These are phyloP conservation scores for Neopestalotiopsis clavispora DNA, from an alignment of 2,329 filamentous ascomycete species.

Conservation along the genomic window DNA sequence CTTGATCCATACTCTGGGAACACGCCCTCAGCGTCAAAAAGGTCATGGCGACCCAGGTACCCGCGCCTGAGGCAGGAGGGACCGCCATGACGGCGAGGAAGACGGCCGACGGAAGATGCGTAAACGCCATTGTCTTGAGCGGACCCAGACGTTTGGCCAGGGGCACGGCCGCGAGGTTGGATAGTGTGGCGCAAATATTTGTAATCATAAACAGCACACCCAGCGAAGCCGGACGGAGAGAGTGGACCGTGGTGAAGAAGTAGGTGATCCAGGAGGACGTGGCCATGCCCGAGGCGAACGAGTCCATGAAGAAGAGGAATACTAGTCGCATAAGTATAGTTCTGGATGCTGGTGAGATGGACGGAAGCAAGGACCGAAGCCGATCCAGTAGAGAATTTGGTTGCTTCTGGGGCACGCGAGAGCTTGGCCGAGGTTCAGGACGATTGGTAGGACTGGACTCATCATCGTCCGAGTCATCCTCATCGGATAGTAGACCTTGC, in stretches of 20 bases:
- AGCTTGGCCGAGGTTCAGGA: too few species aligned
- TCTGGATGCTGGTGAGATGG: background rate
- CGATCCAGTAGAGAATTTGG: background rate
- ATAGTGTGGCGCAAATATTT: constrained; percentile 25
- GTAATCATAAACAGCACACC: constrained; percentile 28
- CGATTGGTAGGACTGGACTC: background rate
- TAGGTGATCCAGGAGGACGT: constrained; percentile 27
- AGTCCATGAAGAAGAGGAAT: constrained; percentile 71
- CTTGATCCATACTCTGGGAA: constrained; percentile 55
- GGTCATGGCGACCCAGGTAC: constrained; percentile 32
- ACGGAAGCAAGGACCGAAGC: background rate
- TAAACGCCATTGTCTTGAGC: constrained; percentile 31
- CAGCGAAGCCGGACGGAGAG: constrained; percentile 24
- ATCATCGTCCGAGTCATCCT: constrained; percentile 45
- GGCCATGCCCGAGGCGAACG: constrained; percentile 47
- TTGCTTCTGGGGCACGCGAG: background rate
- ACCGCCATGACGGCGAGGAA: constrained; percentile 47
- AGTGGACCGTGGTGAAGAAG: constrained; percentile 28
- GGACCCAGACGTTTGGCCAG: constrained; percentile 25
- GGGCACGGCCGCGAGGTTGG: constrained; percentile 23
- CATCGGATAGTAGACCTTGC: constrained; percentile 42
- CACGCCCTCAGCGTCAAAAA: constrained; percentile 52
- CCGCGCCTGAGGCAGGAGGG: constrained; percentile 38
- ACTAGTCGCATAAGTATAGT: constrained; percentile 30
- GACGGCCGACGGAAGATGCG: constrained; percentile 55